Conservation (phyloP, 371 early-diverging fungal genomes). For the Mucor sp. region DNA sequence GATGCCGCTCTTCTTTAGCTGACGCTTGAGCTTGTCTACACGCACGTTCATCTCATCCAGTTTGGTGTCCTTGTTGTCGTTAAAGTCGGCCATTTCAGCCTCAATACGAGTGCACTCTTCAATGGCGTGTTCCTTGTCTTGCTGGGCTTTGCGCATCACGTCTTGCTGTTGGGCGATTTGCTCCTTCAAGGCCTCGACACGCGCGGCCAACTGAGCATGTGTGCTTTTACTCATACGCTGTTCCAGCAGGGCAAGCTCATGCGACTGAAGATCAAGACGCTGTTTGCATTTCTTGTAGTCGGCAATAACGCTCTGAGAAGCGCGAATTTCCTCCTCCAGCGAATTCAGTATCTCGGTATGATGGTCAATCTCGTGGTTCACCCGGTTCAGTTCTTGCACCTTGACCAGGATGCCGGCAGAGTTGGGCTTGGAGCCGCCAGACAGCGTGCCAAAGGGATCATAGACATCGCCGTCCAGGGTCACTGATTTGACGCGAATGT, state of each 20-base stretch:
- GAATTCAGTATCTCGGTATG: conserved; percentile 49
- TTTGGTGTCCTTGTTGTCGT: conserved; percentile 80
- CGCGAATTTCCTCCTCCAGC: conserved; percentile 49
- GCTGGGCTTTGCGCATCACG: conserved; percentile 41
- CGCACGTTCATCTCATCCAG: conserved; percentile 77
- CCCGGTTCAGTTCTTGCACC: conserved; percentile 65
- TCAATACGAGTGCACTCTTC: conserved; percentile 65
- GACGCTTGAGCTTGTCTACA: conserved; percentile 59
- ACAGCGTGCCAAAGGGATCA: conserved; percentile 97
- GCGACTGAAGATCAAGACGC: conserved; percentile 69
- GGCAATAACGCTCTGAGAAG: conserved; percentile 40
- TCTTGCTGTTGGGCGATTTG: conserved; percentile 33
- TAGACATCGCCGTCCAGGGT: conserved; percentile 99
- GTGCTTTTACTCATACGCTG: conserved; percentile 73
- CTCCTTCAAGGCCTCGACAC: conserved; percentile 47
- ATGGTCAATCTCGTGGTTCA: conserved; percentile 52
- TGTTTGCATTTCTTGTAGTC: conserved; percentile 56
- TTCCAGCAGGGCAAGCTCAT: conserved; percentile 73
- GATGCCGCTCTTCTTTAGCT: conserved; percentile 53
- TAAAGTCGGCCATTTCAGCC: conserved; percentile 88
- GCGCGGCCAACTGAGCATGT: conserved; percentile 55
- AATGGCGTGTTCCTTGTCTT: conserved; percentile 44
- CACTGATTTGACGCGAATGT: conserved; percentile 84
- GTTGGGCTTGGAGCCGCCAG: conserved; percentile 92
- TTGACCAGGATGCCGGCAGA: conserved; percentile 78